Evolutionary conservation across 2,329 filamentous ascomycete genomes (phyloP).

Genomic region (Trichophyton mentagrophytes): DNA sequence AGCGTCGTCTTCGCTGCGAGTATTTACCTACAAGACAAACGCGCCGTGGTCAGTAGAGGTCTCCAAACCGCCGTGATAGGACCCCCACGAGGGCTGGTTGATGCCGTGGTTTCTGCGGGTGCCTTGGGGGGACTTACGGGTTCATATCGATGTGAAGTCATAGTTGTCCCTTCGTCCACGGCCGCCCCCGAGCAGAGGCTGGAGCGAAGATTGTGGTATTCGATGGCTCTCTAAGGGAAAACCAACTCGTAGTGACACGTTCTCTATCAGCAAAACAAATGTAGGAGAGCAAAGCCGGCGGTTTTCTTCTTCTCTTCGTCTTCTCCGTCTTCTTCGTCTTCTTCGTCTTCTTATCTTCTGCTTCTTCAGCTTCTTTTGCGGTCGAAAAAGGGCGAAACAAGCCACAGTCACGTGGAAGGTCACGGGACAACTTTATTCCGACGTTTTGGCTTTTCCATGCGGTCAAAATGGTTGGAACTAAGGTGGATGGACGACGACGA

Average conservation of each 20-base stretch:
- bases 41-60: constrained; percentile 4
- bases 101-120: neutral
- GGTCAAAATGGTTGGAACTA: too few relatives aligned
- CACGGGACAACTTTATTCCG: neutral
- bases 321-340: neutral
- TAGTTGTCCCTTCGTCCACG: constrained; percentile 12
- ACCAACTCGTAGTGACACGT: neutral
- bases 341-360: neutral
- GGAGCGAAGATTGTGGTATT: neutral
- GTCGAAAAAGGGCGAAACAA: neutral
- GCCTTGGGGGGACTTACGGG: constrained; percentile 25
- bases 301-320: neutral
- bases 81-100: neutral
- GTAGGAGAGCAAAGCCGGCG: neutral
- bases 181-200: neutral
- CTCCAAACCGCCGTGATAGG: neutral
- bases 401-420: neutral
- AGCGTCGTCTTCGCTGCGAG: constrained; percentile 33
- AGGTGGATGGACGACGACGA: too few relatives aligned
- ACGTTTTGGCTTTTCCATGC: neutral
- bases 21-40: constrained; percentile 27
- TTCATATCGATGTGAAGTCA: constrained; percentile 40
- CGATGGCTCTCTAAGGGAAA: neutral
- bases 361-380: neutral
- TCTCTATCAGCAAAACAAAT: neutral